Percentiles rank a stretch among this genome's conserved stretches.
Conservation (phyloP, 106 monocot species). For the Cymbidium sinense region DNA sequence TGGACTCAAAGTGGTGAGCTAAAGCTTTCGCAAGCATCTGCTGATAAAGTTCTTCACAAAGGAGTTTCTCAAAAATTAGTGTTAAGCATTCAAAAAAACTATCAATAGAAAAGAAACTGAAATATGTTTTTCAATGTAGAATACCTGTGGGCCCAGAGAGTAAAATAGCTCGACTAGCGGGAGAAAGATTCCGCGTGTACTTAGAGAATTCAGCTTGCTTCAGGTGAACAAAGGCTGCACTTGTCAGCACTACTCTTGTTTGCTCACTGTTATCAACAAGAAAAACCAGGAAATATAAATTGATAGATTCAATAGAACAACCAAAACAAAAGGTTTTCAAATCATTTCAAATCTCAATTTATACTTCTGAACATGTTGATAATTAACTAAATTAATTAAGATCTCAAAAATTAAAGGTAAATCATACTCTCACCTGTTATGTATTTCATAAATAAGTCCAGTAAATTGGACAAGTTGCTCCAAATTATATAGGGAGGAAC, state of each 20-base stretch:
- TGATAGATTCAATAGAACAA: not conserved
- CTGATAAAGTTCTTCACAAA: slow-evolving; percentile 53
- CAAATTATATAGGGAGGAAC: not conserved
- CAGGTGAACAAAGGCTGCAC: slow-evolving; percentile 76
- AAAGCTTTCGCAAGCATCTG: slow-evolving; percentile 80
- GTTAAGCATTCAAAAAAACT: not conserved
- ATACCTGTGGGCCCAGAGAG: slow-evolving; percentile 70
- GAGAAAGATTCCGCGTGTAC: slow-evolving; percentile 65
- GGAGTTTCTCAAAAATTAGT: slow-evolving; percentile 14
- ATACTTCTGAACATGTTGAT: not conserved
- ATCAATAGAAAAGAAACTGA: not conserved
- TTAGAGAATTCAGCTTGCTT: slow-evolving; percentile 65
- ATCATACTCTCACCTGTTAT: not conserved
- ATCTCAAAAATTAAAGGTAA: not conserved
- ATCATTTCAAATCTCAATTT: slow-evolving; percentile 5
- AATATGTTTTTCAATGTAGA: not conserved
- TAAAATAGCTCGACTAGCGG: slow-evolving; percentile 64
- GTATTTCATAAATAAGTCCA: not conserved
- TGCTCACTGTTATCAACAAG: slow-evolving; percentile 36
- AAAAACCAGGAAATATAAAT: not conserved
- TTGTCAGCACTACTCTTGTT: slow-evolving; percentile 55
- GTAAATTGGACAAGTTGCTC: not conserved
- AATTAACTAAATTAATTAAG: not conserved
- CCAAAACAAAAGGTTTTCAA: not conserved
- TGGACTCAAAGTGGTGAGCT: slow-evolving; percentile 64